These are phyloP conservation scores for Tricholoma bakamatsutake DNA, from an alignment of 768 basidiomycete species.

Conservation along the genomic window DNA sequence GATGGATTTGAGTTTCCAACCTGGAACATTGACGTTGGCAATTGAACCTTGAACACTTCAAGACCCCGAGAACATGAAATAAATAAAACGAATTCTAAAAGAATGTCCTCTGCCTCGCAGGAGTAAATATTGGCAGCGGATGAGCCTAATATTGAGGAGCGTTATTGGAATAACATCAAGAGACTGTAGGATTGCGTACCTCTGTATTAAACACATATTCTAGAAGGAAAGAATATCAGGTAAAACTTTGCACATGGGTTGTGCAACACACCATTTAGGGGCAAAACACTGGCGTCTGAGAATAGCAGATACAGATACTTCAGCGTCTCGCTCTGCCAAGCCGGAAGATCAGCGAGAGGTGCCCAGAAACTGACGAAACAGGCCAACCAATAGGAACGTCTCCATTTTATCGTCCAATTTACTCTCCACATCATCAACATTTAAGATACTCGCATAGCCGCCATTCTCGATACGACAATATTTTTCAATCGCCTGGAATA, in stretches of 20 bases:
- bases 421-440: constrained; percentile 74
- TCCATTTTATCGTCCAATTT: constrained; percentile 88
- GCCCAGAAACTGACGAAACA: background rate
- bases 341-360: background rate
- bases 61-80: background rate
- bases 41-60: background rate
- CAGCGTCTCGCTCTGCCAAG: constrained; percentile 71
- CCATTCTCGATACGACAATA: constrained; percentile 74
- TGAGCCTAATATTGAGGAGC: background rate
- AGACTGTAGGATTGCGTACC: background rate
- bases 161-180: background rate
- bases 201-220: constrained; percentile 5
- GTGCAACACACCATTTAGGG: constrained; percentile 59
- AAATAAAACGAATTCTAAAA: background rate
- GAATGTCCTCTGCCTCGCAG: background rate
- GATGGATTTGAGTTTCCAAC: too few species aligned
- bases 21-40: background rate
- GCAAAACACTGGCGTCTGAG: constrained; percentile 66
- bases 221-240: background rate
- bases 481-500: constrained; percentile 85
- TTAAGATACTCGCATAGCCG: constrained; percentile 78
- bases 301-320: constrained; percentile 93
- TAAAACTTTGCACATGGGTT: background rate
- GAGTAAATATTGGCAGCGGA: constrained; percentile 4
- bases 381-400: constrained; percentile 81